Base-by-base conservation (phyloP, 805 yeast species). In the Candida montana region DNA sequence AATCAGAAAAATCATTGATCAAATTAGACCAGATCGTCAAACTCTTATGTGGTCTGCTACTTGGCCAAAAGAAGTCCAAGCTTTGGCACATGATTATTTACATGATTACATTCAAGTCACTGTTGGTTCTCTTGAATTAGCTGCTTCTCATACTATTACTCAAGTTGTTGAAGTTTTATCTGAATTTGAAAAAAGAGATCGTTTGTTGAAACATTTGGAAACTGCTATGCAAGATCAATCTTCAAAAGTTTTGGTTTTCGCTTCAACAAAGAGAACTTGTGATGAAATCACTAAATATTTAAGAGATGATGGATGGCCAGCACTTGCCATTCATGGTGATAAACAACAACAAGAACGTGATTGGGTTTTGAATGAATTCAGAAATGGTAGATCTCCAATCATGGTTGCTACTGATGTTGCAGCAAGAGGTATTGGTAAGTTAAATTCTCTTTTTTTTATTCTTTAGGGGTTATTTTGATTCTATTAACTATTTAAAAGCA, bases 391-490 rank as follows among this genome's bases (percentile, higher is more conserved):
- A 67, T 81, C 95, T 42, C 96, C 96, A 52, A 83, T 93, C 60
- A 89, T 93, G 97, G 96, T 90, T 63, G 99, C 99, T 49, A 93
- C 99, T 51, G 99, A 93, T 68, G 99, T 93, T 65, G 99, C 99
- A 50, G 96, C 99, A 53, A 86, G 99, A 78, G 99, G 99, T 81
- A 89, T 93, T 73, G 97, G 96, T 88, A 87, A 69, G 96, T 86
- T 65, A 62, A 47, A 42, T 37, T 40, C n/a, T 28, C n/a, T 23
- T 17, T 5, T 7, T 27, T 41, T 19, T 7, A 18, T 19, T 19
- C 31, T 16, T 31, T 18, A n/a, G n/a, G n/a, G n/a, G n/a, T n/a
- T n/a, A n/a, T n/a, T 31, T 19, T 39, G 47, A 46, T 31, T 23
- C 44, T 44, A 46, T 49, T 51, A 52, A 52, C 56, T 44, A 21